Conservation (phyloP, 2,329 filamentous ascomycete genomes). For the Trichoderma atroviride region DNA sequence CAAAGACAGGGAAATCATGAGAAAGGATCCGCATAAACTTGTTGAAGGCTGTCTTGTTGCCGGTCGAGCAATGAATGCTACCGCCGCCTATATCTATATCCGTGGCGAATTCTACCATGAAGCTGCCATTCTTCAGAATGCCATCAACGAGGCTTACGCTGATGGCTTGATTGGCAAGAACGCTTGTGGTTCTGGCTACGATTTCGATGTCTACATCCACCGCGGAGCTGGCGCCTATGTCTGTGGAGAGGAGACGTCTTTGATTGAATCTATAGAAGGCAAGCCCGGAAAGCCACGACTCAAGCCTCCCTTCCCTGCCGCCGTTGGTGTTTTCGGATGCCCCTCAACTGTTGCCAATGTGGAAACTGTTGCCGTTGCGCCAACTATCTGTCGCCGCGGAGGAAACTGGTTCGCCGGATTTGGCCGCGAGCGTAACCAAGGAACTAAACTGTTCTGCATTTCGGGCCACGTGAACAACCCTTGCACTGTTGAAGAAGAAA, state of each 20-base stretch:
- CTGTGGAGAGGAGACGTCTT: conserved; percentile 95
- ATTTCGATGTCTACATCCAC: conserved; percentile 97
- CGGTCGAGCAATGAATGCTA: conserved; percentile 97
- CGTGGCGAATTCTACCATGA: conserved; percentile 98
- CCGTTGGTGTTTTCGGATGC: conserved; percentile 96
- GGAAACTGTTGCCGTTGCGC: conserved; percentile 92
- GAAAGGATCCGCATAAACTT: conserved; percentile 99
- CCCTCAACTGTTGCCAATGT: conserved; percentile 98
- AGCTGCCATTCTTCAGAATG: conserved; percentile 87
- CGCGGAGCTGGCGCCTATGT: conserved; percentile 97
- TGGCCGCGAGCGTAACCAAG: conserved; percentile 92
- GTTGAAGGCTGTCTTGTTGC: conserved; percentile 95
- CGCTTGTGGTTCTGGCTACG: conserved; percentile 93
- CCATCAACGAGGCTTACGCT: conserved; percentile 96
- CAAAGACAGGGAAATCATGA: conserved; percentile 99
- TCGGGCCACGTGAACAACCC: conserved; percentile 99
- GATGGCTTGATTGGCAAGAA: conserved; percentile 97
- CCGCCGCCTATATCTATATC: conserved; percentile 98
- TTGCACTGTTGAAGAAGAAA: conserved; percentile 97
- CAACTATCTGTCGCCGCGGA: conserved; percentile 92
- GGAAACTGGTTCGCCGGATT: conserved; percentile 92
- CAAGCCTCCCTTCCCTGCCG: conserved; percentile 97
- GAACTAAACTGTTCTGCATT: conserved; percentile 98
- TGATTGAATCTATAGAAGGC: conserved; percentile 97
- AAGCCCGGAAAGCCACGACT: conserved; percentile 98